Percentiles rank a stretch among this genome's conserved stretches.
Evolutionary conservation across 768 basidiomycete genomes (phyloP).

Genomic region (Tulasnella sp.): DNA sequence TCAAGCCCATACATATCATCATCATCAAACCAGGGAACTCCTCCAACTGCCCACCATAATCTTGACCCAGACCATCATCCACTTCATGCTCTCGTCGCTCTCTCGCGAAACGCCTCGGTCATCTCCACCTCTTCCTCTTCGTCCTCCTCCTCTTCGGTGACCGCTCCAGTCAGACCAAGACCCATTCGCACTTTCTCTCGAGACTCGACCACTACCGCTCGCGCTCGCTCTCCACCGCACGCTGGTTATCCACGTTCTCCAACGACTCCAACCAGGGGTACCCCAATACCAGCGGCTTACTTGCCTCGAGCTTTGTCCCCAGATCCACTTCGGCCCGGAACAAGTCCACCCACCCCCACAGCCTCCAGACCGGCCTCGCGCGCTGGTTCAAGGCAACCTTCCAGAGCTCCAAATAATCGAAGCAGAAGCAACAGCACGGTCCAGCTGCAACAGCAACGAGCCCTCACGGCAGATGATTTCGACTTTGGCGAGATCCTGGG

Average conservation of each 20-base stretch:
- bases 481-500: conserved; percentile 74
- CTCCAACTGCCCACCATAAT: not conserved
- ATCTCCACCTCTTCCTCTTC: conserved; percentile 62
- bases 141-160: conserved; percentile 35
- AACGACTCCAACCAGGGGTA: conserved; percentile 31
- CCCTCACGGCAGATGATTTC: conserved; percentile 58
- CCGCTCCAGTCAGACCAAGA: conserved; percentile 28
- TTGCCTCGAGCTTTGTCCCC: conserved; percentile 30
- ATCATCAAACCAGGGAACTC: conserved; percentile 7
- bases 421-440: conserved; percentile 26
- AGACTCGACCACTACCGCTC: conserved; percentile 27
- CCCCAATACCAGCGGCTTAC: conserved; percentile 32
- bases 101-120: conserved; percentile 76
- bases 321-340: conserved; percentile 42
- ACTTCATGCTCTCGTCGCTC: conserved; percentile 42
- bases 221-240: conserved; percentile 14
- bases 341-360: conserved; percentile 23
- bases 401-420: conserved; percentile 28
- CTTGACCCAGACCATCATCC: conserved; percentile 15
- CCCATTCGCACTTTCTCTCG: conserved; percentile 36
- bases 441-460: conserved; percentile 1
- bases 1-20: conserved; percentile 18
- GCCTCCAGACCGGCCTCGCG: conserved; percentile 20
- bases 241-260: conserved; percentile 31
- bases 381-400: not conserved